phyloP scores from a whole-genome alignment of 2,329 filamentous ascomycete genomes.

The Penicillium sp. region DNA sequence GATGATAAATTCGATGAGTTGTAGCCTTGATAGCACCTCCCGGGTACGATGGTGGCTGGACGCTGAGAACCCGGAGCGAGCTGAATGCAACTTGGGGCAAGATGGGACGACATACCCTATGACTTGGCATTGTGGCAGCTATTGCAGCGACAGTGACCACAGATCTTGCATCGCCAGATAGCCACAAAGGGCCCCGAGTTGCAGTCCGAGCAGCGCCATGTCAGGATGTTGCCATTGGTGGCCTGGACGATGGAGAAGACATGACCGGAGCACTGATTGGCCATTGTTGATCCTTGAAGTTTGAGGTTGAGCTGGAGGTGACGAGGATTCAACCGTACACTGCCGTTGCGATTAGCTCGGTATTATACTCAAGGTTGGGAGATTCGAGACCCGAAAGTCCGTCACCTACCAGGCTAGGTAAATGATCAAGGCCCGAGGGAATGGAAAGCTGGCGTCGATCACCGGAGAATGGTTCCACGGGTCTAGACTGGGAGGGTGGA shows the following conservation, averaged over 20 bases:
- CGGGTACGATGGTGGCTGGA: no score
- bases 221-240: slow-evolving; percentile 46
- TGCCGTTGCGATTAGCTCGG: neutral
- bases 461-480: slow-evolving; percentile 16
- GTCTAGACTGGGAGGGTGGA: neutral
- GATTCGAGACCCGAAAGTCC: slow-evolving; percentile 6
- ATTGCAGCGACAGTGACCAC: slow-evolving; percentile 45
- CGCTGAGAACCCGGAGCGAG: neutral
- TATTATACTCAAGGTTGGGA: neutral
- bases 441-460: slow-evolving; percentile 24
- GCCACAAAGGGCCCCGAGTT: slow-evolving; percentile 44
- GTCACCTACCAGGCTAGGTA: slow-evolving; percentile 22
- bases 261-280: slow-evolving; percentile 44
- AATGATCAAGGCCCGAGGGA: slow-evolving; percentile 20
- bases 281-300: slow-evolving; percentile 27
- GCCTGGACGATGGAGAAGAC: slow-evolving; percentile 42
- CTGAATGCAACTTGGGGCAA: neutral
- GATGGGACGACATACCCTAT: slow-evolving; percentile 12
- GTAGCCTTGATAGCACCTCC: neutral
- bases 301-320: neutral
- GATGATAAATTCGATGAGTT: neutral
- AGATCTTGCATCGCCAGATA: slow-evolving; percentile 48
- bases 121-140: slow-evolving; percentile 41
- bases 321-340: neutral
- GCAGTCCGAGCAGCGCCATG: slow-evolving; percentile 47